Evolutionary conservation across 169 alveolate species (phyloP).

Genomic region (Eimeria necatrix): DNA sequence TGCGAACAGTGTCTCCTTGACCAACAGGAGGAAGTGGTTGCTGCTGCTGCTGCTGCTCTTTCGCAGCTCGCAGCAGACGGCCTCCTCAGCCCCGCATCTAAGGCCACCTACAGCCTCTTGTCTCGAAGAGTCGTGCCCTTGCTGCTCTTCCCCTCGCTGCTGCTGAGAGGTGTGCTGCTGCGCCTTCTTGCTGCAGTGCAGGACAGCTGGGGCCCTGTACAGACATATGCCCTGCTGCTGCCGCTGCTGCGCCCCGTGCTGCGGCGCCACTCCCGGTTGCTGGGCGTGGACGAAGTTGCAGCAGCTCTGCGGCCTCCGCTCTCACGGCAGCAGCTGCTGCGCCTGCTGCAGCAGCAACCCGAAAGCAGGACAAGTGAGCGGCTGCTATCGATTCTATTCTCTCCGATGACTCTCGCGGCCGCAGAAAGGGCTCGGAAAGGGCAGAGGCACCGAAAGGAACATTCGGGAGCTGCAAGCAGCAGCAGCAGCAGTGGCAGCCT

Average conservation of each 20-base stretch:
- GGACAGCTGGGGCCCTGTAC: slow-evolving; percentile 60
- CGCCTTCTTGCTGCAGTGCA: slow-evolving; percentile 38
- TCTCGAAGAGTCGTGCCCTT: slow-evolving; percentile 60
- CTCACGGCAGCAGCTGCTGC: slow-evolving; percentile 34
- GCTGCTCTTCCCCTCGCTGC: slow-evolving; percentile 46
- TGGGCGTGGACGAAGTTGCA: background rate
- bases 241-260: slow-evolving; percentile 58
- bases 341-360: slow-evolving; percentile 67
- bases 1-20: slow-evolving; percentile 80
- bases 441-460: background rate
- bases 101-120: background rate
- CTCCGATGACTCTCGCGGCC: background rate
- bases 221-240: slow-evolving; percentile 58
- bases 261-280: background rate
- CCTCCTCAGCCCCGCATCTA: slow-evolving; percentile 11
- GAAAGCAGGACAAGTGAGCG: background rate
- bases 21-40: slow-evolving; percentile 66
- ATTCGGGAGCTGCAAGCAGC: background rate
- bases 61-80: slow-evolving; percentile 71
- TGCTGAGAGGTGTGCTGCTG: slow-evolving; percentile 59
- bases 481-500: slow-evolving; percentile 42
- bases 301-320: slow-evolving; percentile 54
- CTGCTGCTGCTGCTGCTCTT: slow-evolving; percentile 70
- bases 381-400: slow-evolving; percentile 18
- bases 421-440: background rate